phyloP scores from a whole-genome alignment of 306 rosid genomes.

The Quercus variabilis region DNA sequence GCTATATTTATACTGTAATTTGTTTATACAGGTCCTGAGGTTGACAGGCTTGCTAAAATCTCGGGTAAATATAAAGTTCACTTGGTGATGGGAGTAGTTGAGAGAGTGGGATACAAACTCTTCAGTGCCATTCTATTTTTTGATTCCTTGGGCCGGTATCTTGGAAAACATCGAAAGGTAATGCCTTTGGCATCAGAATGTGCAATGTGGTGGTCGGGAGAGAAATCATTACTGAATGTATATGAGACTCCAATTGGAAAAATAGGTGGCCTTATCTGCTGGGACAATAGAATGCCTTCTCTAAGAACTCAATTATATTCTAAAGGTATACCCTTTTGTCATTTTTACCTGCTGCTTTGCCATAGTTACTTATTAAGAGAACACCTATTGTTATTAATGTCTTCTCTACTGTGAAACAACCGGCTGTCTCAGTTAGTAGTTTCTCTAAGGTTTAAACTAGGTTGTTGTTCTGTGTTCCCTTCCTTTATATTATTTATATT shows the following conservation, averaged over 20 bases:
- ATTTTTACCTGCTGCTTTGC: background rate
- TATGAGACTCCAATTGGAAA: conserved; percentile 87
- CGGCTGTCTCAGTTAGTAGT: too few relatives aligned
- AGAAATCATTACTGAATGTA: conserved; percentile 85
- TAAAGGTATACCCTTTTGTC: conserved; percentile 53
- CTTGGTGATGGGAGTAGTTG: conserved; percentile 22
- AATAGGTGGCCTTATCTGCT: conserved; percentile 28
- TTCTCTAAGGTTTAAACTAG: too few relatives aligned
- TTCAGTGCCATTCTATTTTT: background rate
- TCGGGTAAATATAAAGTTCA: background rate
- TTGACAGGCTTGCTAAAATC: conserved; percentile 29
- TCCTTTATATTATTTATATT: too few relatives aligned
- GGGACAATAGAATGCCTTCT: conserved; percentile 92
- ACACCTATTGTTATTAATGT: background rate
- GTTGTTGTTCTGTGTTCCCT: too few relatives aligned
- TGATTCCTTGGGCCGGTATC: conserved; percentile 16
- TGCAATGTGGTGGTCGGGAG: conserved; percentile 89
- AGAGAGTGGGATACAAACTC: background rate
- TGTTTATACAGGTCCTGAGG: conserved; percentile 18
- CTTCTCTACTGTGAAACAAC: background rate
- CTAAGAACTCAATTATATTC: conserved; percentile 87
- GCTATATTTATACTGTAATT: background rate
- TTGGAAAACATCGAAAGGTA: background rate
- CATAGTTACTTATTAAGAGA: background rate
- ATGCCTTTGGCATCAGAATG: conserved; percentile 2